Percentiles rank a stretch among this genome's conserved stretches.
Conservation (phyloP, 2,329 filamentous ascomycete species). For the Alternaria ethzedia region DNA sequence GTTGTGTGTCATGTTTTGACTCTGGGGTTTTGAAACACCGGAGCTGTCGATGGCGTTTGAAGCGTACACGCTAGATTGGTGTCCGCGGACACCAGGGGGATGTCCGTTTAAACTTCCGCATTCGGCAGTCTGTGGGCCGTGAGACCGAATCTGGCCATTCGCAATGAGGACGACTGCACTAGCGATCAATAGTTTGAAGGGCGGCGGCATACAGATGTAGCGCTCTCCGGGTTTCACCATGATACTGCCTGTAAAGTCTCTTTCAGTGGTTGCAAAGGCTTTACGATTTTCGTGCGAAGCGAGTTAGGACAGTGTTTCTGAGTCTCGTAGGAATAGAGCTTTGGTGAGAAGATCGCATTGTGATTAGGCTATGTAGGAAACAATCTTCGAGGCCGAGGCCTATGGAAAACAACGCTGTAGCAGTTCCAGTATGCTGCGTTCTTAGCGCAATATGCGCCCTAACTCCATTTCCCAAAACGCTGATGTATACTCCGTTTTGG, state of each 20-base stretch:
- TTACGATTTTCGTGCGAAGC: no score
- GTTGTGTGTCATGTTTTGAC: conserved; percentile 15
- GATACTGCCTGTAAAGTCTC: not conserved
- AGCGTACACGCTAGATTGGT: not conserved
- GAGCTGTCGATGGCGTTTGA: conserved; percentile 8
- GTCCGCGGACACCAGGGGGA: not conserved
- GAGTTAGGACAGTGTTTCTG: not conserved
- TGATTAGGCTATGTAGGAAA: conserved; percentile 10
- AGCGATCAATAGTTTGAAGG: conserved; percentile 7
- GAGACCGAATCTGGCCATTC: conserved; percentile 3
- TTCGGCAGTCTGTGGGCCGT: not conserved
- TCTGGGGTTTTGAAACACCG: conserved; percentile 14
- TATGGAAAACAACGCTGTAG: not conserved
- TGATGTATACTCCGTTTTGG: conserved; percentile 23
- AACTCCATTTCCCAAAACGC: conserved; percentile 13
- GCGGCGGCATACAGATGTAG: not conserved
- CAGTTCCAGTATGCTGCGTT: not conserved
- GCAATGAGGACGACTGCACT: not conserved
- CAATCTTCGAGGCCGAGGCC: conserved; percentile 1
- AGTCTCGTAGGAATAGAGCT: not conserved
- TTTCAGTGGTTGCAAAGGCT: not conserved
- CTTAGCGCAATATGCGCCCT: not conserved
- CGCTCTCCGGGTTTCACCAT: conserved; percentile 11
- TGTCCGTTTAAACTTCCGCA: conserved; percentile 2
- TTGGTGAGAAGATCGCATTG: not conserved